Evolutionary conservation across 2,329 filamentous ascomycete genomes (phyloP).

Genomic region (Monilinia aucupariae): DNA sequence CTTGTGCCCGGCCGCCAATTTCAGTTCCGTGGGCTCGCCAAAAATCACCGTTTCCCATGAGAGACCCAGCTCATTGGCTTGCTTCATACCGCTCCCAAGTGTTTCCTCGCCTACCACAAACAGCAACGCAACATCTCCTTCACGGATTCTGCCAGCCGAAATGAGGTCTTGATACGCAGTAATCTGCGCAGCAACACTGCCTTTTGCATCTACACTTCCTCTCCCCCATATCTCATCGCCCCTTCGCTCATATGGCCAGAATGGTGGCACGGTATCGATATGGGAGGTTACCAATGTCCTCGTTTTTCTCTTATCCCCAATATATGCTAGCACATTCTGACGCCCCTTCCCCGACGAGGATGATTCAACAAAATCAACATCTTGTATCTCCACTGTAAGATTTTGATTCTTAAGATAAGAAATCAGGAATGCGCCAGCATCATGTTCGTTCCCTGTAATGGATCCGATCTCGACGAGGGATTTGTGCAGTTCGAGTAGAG

Average conservation of each 20-base stretch:
- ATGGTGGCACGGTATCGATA: slow-evolving; percentile 58
- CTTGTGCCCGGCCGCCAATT: slow-evolving; percentile 88
- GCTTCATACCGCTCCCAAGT: slow-evolving; percentile 72
- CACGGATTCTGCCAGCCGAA: slow-evolving; percentile 36
- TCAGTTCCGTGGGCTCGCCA: slow-evolving; percentile 86
- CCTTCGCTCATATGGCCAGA: slow-evolving; percentile 38
- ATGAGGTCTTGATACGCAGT: slow-evolving; percentile 57
- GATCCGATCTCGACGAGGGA: slow-evolving; percentile 58
- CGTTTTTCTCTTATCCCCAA: slow-evolving; percentile 44
- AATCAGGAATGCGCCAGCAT: slow-evolving; percentile 53
- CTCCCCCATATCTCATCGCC: slow-evolving; percentile 58
- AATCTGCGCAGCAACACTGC: slow-evolving; percentile 66
- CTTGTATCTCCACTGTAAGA: slow-evolving; percentile 59
- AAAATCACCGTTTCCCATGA: slow-evolving; percentile 71
- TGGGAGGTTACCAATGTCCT: slow-evolving; percentile 54
- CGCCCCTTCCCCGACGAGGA: slow-evolving; percentile 17
- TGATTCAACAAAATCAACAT: slow-evolving; percentile 32
- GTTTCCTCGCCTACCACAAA: slow-evolving; percentile 81
- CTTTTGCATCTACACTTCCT: slow-evolving; percentile 69
- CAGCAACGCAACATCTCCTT: slow-evolving; percentile 52
- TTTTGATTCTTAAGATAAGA: slow-evolving; percentile 50
- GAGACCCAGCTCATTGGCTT: slow-evolving; percentile 45
- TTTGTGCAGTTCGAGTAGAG: slow-evolving; percentile 55
- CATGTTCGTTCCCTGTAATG: slow-evolving; percentile 55
- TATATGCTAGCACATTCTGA: slow-evolving; percentile 59